These are phyloP conservation scores for Paramecium sonneborni DNA, from an alignment of 73 alveolate species.

Conservation along the genomic window DNA sequence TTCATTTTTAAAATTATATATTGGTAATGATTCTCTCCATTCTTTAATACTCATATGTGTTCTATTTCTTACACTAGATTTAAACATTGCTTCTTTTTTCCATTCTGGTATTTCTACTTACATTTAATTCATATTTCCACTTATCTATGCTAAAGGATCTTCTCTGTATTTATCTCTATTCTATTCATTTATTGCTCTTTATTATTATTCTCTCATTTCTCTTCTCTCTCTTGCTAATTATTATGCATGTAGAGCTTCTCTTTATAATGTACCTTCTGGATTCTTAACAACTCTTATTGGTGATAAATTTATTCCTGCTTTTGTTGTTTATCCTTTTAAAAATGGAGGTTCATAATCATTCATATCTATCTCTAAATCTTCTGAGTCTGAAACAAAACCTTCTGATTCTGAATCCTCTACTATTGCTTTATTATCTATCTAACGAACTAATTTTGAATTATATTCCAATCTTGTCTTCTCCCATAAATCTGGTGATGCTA, in stretches of 20 bases:
- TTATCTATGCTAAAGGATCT: slow-evolving; percentile 75
- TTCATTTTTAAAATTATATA: slow-evolving; percentile 89
- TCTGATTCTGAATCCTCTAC: slow-evolving; percentile 65
- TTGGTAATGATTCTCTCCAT: slow-evolving; percentile 97
- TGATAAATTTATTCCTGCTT: slow-evolving; percentile 84
- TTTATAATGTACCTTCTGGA: slow-evolving; percentile 94
- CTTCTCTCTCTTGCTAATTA: slow-evolving; percentile 93
- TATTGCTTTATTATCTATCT: slow-evolving; percentile 66
- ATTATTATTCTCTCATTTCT: slow-evolving; percentile 86
- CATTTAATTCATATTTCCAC: slow-evolving; percentile 67
- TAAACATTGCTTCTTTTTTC: slow-evolving; percentile 73
- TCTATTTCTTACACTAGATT: slow-evolving; percentile 66
- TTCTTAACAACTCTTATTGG: slow-evolving; percentile 91
- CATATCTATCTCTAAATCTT: slow-evolving; percentile 90
- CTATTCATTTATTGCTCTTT: slow-evolving; percentile 79
- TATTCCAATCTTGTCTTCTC: slow-evolving; percentile 88
- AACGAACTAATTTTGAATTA: slow-evolving; percentile 79
- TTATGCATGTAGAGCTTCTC: slow-evolving; percentile 89
- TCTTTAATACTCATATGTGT: slow-evolving; percentile 84
- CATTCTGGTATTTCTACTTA: slow-evolving; percentile 72
- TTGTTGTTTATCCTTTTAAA: slow-evolving; percentile 90
- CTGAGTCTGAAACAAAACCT: slow-evolving; percentile 77
- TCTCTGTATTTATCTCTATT: slow-evolving; percentile 85
- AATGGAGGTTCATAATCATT: slow-evolving; percentile 98
- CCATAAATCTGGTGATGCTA: slow-evolving; percentile 96